Percentiles rank a stretch among this genome's conserved stretches.
Conservation (phyloP, 208 protist genomes). For the Leishmania martiniquensis region DNA sequence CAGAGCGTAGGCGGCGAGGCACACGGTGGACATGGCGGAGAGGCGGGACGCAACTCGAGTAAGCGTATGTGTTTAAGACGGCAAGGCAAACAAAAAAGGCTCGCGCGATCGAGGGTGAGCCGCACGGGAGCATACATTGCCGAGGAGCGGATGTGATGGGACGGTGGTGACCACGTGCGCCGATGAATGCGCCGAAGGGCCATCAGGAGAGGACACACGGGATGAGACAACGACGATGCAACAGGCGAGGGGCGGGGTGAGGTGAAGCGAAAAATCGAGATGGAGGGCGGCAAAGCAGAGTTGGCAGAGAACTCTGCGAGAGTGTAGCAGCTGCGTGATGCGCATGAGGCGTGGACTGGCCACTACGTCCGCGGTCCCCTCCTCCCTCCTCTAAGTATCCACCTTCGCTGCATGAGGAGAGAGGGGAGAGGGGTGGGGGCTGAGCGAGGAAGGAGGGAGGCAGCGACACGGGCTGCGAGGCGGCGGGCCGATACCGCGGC, state of each 20-base stretch:
- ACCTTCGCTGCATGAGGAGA: background rate
- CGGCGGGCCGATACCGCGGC: background rate
- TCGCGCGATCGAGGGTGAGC: too few species aligned
- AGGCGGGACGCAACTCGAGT: too few species aligned
- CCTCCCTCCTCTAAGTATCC: background rate
- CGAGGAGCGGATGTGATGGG: background rate
- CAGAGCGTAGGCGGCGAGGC: constrained; percentile 93
- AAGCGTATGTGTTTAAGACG: too few species aligned
- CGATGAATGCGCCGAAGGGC: background rate
- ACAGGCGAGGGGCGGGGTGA: background rate
- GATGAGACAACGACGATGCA: background rate
- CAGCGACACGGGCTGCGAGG: too few species aligned
- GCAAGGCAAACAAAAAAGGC: too few species aligned
- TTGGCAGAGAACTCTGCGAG: background rate
- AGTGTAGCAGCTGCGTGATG: background rate
- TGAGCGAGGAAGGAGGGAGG: too few species aligned
- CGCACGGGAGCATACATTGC: background rate
- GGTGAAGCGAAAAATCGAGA: background rate
- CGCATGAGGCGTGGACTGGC: background rate
- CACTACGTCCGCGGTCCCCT: background rate
- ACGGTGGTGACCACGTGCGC: background rate
- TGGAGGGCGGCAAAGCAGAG: background rate
- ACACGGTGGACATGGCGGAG: constrained; percentile 82
- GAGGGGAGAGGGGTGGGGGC: background rate
- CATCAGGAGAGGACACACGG: background rate